phyloP scores from a whole-genome alignment of 2,329 filamentous ascomycete genomes.

The Akanthomyces uredinophilus region DNA sequence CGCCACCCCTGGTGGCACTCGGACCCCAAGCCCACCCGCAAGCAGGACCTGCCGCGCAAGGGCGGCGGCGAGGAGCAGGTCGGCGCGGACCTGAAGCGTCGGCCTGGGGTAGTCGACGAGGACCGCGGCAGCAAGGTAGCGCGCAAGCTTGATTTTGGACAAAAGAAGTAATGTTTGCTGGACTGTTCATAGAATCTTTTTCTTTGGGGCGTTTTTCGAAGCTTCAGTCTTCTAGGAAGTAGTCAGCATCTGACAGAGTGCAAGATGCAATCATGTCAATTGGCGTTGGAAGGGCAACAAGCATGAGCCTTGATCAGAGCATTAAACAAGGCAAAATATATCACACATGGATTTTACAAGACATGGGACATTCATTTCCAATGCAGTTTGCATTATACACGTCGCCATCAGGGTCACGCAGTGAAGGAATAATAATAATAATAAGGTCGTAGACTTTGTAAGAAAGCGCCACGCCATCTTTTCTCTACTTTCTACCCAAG shows the following conservation, averaged over 20 bases:
- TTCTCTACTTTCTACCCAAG: neutral
- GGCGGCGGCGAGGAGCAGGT: conserved; percentile 68
- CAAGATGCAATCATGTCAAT: neutral
- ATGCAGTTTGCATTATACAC: neutral
- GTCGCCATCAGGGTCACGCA: neutral
- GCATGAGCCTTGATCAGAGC: too few species aligned
- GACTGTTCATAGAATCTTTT: neutral
- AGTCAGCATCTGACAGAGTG: neutral
- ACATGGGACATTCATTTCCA: neutral
- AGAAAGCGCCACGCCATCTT: neutral
- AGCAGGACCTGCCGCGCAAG: conserved; percentile 76
- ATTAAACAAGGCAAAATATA: neutral
- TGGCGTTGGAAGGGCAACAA: neutral
- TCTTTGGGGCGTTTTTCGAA: neutral
- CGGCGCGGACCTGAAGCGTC: conserved; percentile 75
- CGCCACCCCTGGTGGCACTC: conserved; percentile 81
- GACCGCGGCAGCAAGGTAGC: conserved; percentile 70
- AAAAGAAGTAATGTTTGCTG: conserved; percentile 14
- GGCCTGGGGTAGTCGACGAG: conserved; percentile 62
- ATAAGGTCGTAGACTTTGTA: neutral
- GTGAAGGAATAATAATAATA: neutral
- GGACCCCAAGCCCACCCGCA: conserved; percentile 76
- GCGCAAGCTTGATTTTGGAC: conserved; percentile 73
- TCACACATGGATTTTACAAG: neutral
- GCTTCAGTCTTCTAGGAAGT: too few species aligned